Base-by-base conservation (phyloP, 1,139 yeast species). In the Candida tetrigidarum region DNA sequence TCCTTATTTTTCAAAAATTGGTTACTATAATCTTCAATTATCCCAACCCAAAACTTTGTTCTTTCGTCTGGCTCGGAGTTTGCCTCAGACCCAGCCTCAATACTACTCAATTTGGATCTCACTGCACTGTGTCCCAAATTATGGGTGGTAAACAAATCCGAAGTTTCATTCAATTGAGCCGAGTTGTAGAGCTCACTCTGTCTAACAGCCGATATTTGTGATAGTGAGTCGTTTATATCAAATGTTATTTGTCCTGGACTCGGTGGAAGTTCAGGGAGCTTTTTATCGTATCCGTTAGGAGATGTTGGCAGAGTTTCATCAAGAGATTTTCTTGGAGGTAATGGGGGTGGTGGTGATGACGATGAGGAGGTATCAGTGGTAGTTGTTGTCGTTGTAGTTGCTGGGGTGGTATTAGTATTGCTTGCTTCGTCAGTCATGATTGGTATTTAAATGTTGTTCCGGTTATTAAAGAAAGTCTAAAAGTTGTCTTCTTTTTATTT, bases 161-260 rank as follows among this genome's bases (percentile, higher is more conserved):
- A 64, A 18, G 62, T 57, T 46, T 73, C 74, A 48, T 70, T 69
- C 64, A 70, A 61, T 26, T 49, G 55, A 3, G 72, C 71, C n/a
- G 66, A 56, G 6, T 57, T 50, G 46, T 66, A 69, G 4, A 58
- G 37, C 41, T 70, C 74, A 41, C 58, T 52, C 48, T 73, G 77
- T 48, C 78, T 56, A 29, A 60, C 57, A 14, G 63, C 50, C n/a
- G 67, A 59, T 14, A 70, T 60, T 36, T 60, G 56, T 4, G 71
- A 63, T 10, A 67, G 51, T 12, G 55, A 51, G 44, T 67, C 69
- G 12, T 46, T 33, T 16, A 46, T 34, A 18, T 42, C 28, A 30
- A 44, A 48, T 7, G 37, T 39, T 14, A 48, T 43, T 27, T 39
- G 30, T 15, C 20, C 23, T 16, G 28, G 37, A 23, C 25, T 37